Base-by-base conservation (phyloP, 495 filamentous ascomycete genomes). In the Xylaria castorea region DNA sequence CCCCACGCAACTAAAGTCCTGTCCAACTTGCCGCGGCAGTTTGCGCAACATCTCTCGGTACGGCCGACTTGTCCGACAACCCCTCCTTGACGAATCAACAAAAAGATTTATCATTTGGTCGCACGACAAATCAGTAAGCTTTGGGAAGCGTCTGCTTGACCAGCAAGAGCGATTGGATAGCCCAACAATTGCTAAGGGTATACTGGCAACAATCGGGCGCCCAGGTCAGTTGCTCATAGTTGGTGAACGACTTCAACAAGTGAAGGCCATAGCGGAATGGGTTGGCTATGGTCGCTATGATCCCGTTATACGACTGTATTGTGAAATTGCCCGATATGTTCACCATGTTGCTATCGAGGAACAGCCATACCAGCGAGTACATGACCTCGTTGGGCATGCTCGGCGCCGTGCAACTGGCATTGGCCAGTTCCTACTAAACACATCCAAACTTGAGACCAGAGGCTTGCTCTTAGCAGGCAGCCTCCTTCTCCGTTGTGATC, bases 21-120 rank as follows among this genome's bases (percentile, higher is more conserved):
- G 91, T 79, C 88, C 91, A 4, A 82, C 74, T 5, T 95, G 92
- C 74, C 85, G 89, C 12, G 86, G 86, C 0, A 85, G 89, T 16
- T 79, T 94, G 38, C 82, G 89, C 55, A 82, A 87, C 83, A 63
- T 93, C 66, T 80, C 89, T 16, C 81, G 92, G 18, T 94, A 95
- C 75, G 87, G 89, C 48, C 85, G 91, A 20, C 84, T 94, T 6
- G 85, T 92, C 30, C 84, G 88, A 27, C 85, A 87, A 14, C 89
- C 85, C 4, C 74, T 88, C 46, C 78, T 94, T 3, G 90, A 94
- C 67, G 89, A 92, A 75, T 80, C 87, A 0, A 90, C 88, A 0
- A 92, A 91, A 75, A 89, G 87, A 69, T 90, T 94, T 74, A 87
- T 89, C 36, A 79, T 86, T n/a, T 63, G 61, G 61, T 63, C 61